Evolutionary conservation across 306 rosid species (phyloP), one percentile per base, ranked within the genome.

Genomic region (Glycine soja): DNA sequence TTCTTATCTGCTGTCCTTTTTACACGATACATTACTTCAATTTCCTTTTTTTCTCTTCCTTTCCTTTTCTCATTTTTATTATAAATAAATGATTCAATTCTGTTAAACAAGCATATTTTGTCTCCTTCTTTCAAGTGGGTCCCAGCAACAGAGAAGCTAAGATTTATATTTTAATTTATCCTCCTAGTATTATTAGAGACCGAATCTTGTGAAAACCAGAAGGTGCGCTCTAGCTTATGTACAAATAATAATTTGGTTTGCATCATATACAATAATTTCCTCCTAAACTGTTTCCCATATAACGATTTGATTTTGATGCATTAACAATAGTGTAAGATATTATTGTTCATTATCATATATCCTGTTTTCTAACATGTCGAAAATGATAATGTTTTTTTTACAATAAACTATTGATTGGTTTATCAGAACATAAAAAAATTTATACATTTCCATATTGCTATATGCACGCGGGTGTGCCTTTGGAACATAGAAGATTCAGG

Each of bases 1-100:
- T 76, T 71, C 82, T 85, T 86, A 80, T 86, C 88, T 77, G 54
- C 82, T 77, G 78, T 80, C n/a, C 74, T 68, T 74, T 43, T 74
- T 67, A 18, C 53, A 56, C 47, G 3, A 76, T 67, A 7, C 47
- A 46, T 69, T 19, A 0, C 43, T 61, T 50, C 50, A 43, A 15
- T 76, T 75, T 70, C 54, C 66, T 72, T 59, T 71, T 47, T 42
- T n/a, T 61, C 4, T 40, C 30, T 56, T 5, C 19, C 36, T 5
- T 3, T 67, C 10, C 11, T 16, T 40, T 40, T 65, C 70, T 46
- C 52, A 0, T 4, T 67, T 67, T 53, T 78, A 43, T 40, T 53
- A 6, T 53, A 7, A 51, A 50, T 24, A 50, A 24, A 24, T 24
- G 1, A 42, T 50, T 8, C 51, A 32, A 34, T 78, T 42, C 12